These are phyloP conservation scores for Falciphora oryzae DNA, from an alignment of 2,329 filamentous ascomycete species.

Conservation along the genomic window DNA sequence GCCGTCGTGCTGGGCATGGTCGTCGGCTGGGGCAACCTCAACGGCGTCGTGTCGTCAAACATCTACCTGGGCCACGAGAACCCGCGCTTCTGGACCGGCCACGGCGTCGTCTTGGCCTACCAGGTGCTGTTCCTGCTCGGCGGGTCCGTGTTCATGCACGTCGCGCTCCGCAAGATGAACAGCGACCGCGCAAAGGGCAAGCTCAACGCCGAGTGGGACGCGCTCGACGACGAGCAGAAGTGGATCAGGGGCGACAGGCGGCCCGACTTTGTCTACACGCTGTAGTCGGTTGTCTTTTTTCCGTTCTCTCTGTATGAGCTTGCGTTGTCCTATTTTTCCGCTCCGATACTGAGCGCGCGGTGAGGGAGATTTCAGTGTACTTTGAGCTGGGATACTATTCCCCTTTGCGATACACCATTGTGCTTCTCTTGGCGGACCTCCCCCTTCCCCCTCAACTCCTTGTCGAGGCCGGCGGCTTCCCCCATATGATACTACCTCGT, in stretches of 20 bases:
- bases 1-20: slow-evolving; percentile 67
- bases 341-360: not conserved
- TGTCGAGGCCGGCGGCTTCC: not conserved
- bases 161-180: slow-evolving; percentile 55
- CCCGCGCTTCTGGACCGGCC: slow-evolving; percentile 40
- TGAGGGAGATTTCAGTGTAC: no score
- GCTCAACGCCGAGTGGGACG: slow-evolving; percentile 49
- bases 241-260: slow-evolving; percentile 51
- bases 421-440: not conserved
- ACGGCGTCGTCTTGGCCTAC: slow-evolving; percentile 59
- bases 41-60: slow-evolving; percentile 63
- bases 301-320: not conserved
- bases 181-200: slow-evolving; percentile 48
- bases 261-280: slow-evolving; percentile 29
- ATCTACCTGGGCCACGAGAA: slow-evolving; percentile 45
- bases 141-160: slow-evolving; percentile 57
- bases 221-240: slow-evolving; percentile 49
- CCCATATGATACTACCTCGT: not conserved
- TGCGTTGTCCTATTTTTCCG: not conserved
- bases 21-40: slow-evolving; percentile 74
- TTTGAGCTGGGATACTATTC: not conserved
- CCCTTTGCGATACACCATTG: not conserved
- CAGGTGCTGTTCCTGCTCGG: slow-evolving; percentile 57
- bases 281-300: slow-evolving; percentile 14
- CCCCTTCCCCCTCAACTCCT: not conserved